Percentiles rank a stretch among this genome's conserved stretches.
Conservation (phyloP, 1,139 yeast species). For the Candida neerlandica region DNA sequence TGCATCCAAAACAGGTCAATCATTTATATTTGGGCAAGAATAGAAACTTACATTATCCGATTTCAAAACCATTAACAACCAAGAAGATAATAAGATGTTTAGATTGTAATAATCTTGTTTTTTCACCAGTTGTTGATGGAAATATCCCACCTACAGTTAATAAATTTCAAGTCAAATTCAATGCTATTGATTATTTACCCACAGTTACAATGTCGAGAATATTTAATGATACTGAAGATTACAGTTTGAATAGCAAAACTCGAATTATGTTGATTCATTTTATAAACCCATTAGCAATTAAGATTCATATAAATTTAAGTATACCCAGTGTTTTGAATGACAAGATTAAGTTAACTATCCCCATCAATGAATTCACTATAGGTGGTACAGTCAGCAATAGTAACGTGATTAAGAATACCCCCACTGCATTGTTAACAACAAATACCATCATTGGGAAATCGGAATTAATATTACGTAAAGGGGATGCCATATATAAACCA, state of each 20-base stretch:
- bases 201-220: slow-evolving; percentile 10
- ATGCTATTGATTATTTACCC: slow-evolving; percentile 41
- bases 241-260: slow-evolving; percentile 9
- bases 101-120: slow-evolving; percentile 30
- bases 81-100: slow-evolving; percentile 30
- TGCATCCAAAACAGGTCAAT: slow-evolving; percentile 22
- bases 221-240: slow-evolving; percentile 3
- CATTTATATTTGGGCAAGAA: slow-evolving; percentile 18
- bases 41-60: slow-evolving; percentile 21
- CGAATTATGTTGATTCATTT: slow-evolving; percentile 28
- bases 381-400: slow-evolving; percentile 6
- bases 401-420: slow-evolving; percentile 22
- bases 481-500: slow-evolving; percentile 16
- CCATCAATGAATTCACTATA: slow-evolving; percentile 23
- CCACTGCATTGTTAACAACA: slow-evolving; percentile 36
- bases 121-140: slow-evolving; percentile 27
- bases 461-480: slow-evolving; percentile 29
- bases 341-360: slow-evolving; percentile 24
- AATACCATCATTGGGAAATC: slow-evolving; percentile 32
- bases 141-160: slow-evolving; percentile 27
- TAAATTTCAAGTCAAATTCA: slow-evolving; percentile 32
- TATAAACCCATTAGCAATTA: slow-evolving; percentile 29
- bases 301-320: slow-evolving; percentile 11
- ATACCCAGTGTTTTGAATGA: slow-evolving; percentile 13
- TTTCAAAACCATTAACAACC: slow-evolving; percentile 27